phyloP scores from a whole-genome alignment of 148 eudicot genomes.

The Rhododendron griersonianum region DNA sequence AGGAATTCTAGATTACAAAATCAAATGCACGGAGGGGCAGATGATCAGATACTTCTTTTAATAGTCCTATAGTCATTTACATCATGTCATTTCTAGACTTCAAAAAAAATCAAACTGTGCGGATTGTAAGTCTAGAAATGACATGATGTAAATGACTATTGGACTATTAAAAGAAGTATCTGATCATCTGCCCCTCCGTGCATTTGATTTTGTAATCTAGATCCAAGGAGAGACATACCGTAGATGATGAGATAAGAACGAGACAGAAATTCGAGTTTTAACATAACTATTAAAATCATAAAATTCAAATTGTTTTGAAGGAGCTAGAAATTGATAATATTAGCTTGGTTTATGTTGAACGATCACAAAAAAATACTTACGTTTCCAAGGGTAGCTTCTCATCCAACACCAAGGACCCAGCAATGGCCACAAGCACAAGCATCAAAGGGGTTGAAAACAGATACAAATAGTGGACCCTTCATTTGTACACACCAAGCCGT shows the following conservation, averaged over 20 bases:
- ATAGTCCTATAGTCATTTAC: too few relatives aligned
- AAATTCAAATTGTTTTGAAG: neutral
- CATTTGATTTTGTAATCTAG: too few relatives aligned
- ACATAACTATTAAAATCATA: neutral
- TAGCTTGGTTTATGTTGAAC: neutral
- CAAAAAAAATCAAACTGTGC: too few relatives aligned
- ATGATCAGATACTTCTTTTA: too few relatives aligned
- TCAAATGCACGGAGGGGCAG: too few relatives aligned
- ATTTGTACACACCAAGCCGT: slow-evolving; percentile 40
- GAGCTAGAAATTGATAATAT: neutral
- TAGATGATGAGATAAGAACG: neutral
- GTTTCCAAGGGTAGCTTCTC: slow-evolving; percentile 64
- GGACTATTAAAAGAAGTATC: too few relatives aligned
- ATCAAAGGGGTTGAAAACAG: slow-evolving; percentile 56
- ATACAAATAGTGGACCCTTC: slow-evolving; percentile 55
- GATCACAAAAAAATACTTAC: slow-evolving; percentile 19
- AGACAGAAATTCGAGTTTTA: neutral
- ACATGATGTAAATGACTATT: too few relatives aligned
- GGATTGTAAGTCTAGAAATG: too few relatives aligned
- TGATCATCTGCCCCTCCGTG: too few relatives aligned
- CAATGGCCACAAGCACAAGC: slow-evolving; percentile 58
- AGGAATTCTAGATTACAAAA: too few relatives aligned
- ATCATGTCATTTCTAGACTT: too few relatives aligned
- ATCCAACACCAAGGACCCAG: slow-evolving; percentile 40
- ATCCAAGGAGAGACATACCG: too few relatives aligned